Base-by-base conservation (phyloP, 176 grass and related monocot genomes). In the Oryza rufipogon region DNA sequence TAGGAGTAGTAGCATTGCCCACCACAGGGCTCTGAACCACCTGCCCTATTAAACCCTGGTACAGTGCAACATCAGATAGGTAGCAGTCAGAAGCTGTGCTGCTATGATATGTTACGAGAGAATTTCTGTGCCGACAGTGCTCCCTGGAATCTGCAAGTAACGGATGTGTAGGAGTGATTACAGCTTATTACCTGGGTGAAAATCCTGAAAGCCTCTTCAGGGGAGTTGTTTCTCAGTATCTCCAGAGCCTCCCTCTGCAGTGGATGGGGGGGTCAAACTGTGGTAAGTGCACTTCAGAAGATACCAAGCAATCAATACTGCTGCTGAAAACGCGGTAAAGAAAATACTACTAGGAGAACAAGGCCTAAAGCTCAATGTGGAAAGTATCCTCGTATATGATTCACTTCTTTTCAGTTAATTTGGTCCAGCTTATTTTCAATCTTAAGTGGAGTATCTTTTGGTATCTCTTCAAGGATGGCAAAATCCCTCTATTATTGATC, bases 221-320 rank as follows among this genome's bases (percentile, higher is more conserved):
- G 66, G 58, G 74, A 45, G 19, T 85, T 77, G 74, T 60, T 60
- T 73, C 44, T 61, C 74, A 89, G 75, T 34, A 81, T 48, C 54
- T 89, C 80, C 20, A 89, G 10, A 45, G 87, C 87, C 75, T 89
- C 74, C 87, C 75, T 75, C 87, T 89, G 77, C 34, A 16, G 9
- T 52, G n/a, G 32, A 74, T 41, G 8, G 20, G 38, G 20, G 38
- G 4, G 65, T 74, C 46, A 80, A 85, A 77, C 65, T 26, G 16
- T 51, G 56, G 84, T 86, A 74, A 80, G 42, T 79, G 84, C 19
- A 49, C 39, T 39, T 17, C 16, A 9, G 67, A 68, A 69, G n/a
- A 52, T 39, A 3, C 2, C 22, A 41, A 61, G 68, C 38, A 77
- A 77, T 30, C 26, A 54, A 77, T 58, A 45, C 68, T 28, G 3